Evolutionary conservation across 768 basidiomycete species (phyloP).

Genomic region (Phlebiopsis gigantea): DNA sequence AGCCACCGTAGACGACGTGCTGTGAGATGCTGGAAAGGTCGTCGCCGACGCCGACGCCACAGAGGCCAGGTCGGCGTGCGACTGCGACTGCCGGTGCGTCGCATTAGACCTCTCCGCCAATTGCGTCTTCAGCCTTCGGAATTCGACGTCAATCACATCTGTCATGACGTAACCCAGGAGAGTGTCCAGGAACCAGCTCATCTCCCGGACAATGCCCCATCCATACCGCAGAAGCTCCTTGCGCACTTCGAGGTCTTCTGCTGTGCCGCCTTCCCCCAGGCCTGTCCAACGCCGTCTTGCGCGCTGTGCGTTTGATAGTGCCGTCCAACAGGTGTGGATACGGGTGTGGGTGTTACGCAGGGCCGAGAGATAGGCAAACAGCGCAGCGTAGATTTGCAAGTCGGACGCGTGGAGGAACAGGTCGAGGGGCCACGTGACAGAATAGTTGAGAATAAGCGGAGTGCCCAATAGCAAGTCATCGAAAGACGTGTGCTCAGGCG

Average conservation of each 20-base stretch:
- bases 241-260: slow-evolving; percentile 61
- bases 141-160: slow-evolving; percentile 86
- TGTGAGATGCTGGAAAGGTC: slow-evolving; percentile 22
- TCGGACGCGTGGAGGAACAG: slow-evolving; percentile 80
- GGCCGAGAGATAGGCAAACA: slow-evolving; percentile 82
- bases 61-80: background rate
- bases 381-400: slow-evolving; percentile 63
- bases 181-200: slow-evolving; percentile 90
- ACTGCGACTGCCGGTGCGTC: slow-evolving; percentile 20
- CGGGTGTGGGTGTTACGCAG: slow-evolving; percentile 79
- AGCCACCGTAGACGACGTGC: slow-evolving; percentile 18
- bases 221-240: slow-evolving; percentile 66
- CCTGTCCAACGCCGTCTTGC: slow-evolving; percentile 84
- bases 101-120: slow-evolving; percentile 26
- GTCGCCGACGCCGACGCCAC: background rate
- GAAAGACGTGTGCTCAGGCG: slow-evolving; percentile 47
- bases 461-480: slow-evolving; percentile 78
- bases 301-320: slow-evolving; percentile 80
- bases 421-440: slow-evolving; percentile 82
- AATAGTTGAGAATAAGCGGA: slow-evolving; percentile 63
- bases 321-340: slow-evolving; percentile 78
- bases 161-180: slow-evolving; percentile 83
- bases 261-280: slow-evolving; percentile 79
- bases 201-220: slow-evolving; percentile 84
- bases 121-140: slow-evolving; percentile 59